Percentiles rank a stretch among this genome's conserved stretches.
These are phyloP conservation scores for Tausonia pullulans DNA, from an alignment of 1,284 basidiomycete genomes.

Conservation along the genomic window DNA sequence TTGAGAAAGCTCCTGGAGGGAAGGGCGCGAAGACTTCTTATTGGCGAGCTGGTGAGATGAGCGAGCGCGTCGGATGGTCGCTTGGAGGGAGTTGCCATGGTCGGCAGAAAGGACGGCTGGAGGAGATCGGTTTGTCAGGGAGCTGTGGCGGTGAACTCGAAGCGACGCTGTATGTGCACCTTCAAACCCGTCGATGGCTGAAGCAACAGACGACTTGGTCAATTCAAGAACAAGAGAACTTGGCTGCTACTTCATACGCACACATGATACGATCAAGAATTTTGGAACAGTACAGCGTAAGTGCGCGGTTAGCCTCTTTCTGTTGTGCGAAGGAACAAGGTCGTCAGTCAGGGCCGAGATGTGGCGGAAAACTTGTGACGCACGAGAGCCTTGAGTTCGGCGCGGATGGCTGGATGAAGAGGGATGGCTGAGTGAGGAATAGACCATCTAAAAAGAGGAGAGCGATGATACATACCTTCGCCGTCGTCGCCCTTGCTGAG, in stretches of 20 bases:
- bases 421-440: neutral
- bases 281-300: conserved; percentile 87
- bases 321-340: conserved; percentile 4
- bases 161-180: neutral
- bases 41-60: no score
- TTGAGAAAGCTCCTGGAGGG: no score
- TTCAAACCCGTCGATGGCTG: conserved; percentile 14
- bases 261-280: conserved; percentile 19
- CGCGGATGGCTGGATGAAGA: conserved; percentile 42
- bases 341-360: no score
- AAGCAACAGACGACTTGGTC: neutral
- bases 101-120: neutral
- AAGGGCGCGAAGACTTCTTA: no score
- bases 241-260: neutral
- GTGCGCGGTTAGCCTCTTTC: conserved; percentile 86
- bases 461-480: conserved; percentile 19
- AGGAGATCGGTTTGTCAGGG: neutral
- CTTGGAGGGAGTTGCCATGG: conserved; percentile 11
- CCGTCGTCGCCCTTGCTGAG: conserved; percentile 25
- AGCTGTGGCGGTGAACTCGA: neutral
- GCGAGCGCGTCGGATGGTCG: conserved; percentile 7
- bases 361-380: neutral
- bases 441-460: neutral
- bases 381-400: conserved; percentile 67
- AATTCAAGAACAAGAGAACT: neutral